Evolutionary conservation across 345 rosid species (phyloP).

Genomic region (Syzygium jambos): DNA sequence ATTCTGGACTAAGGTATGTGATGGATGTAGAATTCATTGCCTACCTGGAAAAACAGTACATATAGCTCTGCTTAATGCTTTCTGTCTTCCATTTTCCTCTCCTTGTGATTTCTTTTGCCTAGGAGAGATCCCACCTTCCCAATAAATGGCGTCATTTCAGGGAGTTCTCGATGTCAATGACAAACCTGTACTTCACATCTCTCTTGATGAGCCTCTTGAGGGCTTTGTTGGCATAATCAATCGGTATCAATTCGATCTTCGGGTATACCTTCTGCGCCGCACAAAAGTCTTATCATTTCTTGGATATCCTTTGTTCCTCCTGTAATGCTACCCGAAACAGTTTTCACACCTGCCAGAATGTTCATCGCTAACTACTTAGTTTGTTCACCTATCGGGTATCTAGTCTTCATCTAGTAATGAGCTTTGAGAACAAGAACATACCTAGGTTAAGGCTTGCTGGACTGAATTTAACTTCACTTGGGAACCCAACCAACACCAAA

Average conservation of each 20-base stretch:
- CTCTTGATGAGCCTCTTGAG: conserved; percentile 65
- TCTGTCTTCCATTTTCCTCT: not conserved
- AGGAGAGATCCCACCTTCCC: not conserved
- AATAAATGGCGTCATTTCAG: conserved; percentile 26
- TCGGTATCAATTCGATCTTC: conserved; percentile 56
- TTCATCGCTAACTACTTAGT: not conserved
- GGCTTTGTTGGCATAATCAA: conserved; percentile 64
- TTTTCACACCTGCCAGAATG: conserved; percentile 46
- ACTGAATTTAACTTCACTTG: conserved; percentile 71
- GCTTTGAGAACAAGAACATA: conserved; percentile 1
- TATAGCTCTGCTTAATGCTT: not conserved
- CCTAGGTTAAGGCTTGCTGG: conserved; percentile 63
- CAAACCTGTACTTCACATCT: conserved; percentile 82
- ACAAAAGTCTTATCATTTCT: conserved; percentile 75
- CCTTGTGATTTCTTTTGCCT: not conserved
- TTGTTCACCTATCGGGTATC: not conserved
- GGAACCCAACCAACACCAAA: conserved; percentile 67
- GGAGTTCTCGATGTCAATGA: conserved; percentile 69
- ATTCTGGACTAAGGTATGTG: not conserved
- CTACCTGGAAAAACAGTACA: not conserved
- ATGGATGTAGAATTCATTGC: not conserved
- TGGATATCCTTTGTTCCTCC: conserved; percentile 72
- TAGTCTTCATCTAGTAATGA: not conserved
- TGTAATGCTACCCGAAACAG: conserved; percentile 53
- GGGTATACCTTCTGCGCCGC: conserved; percentile 73